Percentiles rank a stretch among this genome's conserved stretches.
These are phyloP conservation scores for Viola pubescens DNA, from an alignment of 441 rosid species.

Conservation along the genomic window DNA sequence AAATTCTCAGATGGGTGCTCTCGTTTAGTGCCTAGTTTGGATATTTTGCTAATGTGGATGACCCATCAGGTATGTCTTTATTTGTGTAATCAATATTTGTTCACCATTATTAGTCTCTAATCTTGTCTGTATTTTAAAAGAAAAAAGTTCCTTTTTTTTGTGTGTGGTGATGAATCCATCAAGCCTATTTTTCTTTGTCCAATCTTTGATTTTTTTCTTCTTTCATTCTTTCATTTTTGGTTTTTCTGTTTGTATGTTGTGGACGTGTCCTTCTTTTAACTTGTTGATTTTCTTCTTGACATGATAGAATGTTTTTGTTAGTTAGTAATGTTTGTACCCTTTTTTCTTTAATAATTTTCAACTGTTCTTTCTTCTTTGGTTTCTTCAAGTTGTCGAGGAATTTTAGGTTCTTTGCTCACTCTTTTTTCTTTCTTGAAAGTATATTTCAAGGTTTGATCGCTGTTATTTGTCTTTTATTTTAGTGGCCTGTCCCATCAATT, in stretches of 20 bases:
- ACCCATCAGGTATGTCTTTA: conserved; percentile 59
- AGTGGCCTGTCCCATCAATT: not conserved
- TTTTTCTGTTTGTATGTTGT: not conserved
- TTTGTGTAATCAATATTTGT: not conserved
- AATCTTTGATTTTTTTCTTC: not conserved
- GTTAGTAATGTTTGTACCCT: no score
- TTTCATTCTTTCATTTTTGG: not conserved
- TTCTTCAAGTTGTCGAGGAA: no score
- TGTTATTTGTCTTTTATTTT: not conserved
- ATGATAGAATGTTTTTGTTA: not conserved
- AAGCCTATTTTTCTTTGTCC: not conserved
- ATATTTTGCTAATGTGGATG: conserved; percentile 68
- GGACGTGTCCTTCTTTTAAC: not conserved
- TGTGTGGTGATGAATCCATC: not conserved
- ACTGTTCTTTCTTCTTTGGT: not conserved
- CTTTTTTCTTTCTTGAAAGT: not conserved
- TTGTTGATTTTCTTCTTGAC: not conserved
- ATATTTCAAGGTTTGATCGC: not conserved
- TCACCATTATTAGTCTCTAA: not conserved
- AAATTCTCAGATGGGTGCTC: conserved; percentile 35
- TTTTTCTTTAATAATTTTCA: no score
- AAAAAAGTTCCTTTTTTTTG: not conserved
- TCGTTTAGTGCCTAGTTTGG: conserved; percentile 54
- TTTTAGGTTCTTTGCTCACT: not conserved
- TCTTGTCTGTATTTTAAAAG: not conserved